phyloP scores from a whole-genome alignment of 2,329 filamentous ascomycete genomes.

The Aureobasidium namibiae region DNA sequence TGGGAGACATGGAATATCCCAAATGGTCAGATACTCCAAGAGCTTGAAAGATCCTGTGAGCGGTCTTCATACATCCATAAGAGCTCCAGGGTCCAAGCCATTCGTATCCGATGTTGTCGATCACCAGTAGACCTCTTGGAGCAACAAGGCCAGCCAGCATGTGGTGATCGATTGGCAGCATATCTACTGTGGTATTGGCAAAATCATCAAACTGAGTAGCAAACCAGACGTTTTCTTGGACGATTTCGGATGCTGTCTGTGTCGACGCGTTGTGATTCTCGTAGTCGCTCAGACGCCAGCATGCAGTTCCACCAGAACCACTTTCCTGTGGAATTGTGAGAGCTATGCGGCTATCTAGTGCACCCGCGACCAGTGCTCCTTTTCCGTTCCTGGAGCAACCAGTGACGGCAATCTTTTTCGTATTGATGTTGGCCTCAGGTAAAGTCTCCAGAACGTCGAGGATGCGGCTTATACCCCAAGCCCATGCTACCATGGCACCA shows the following conservation, averaged over 20 bases:
- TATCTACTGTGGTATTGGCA: constrained; percentile 34
- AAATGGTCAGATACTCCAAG: constrained; percentile 47
- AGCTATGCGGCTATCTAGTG: constrained; percentile 50
- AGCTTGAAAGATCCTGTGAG: constrained; percentile 46
- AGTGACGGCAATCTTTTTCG: constrained; percentile 43
- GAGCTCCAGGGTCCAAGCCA: constrained; percentile 52
- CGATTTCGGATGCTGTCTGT: constrained; percentile 52
- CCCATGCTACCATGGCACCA: constrained; percentile 54
- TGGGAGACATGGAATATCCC: constrained; percentile 49
- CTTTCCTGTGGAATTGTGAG: constrained; percentile 57
- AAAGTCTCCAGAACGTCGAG: constrained; percentile 50
- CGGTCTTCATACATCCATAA: constrained; percentile 51
- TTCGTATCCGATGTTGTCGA: constrained; percentile 51
- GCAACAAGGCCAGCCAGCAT: constrained; percentile 49
- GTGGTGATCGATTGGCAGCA: constrained; percentile 51
- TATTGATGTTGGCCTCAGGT: constrained; percentile 37
- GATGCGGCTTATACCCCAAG: constrained; percentile 54
- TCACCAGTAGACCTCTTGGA: constrained; percentile 46
- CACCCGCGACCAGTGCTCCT: constrained; percentile 54
- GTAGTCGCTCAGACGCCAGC: constrained; percentile 40
- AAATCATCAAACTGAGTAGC: constrained; percentile 47
- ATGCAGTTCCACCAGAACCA: constrained; percentile 50
- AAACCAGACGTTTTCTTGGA: constrained; percentile 58
- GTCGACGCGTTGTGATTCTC: constrained; percentile 48
- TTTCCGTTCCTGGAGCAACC: constrained; percentile 59